Evolutionary conservation across 2,329 filamentous ascomycete species (phyloP).

Genomic region (Botrytis deweyae): DNA sequence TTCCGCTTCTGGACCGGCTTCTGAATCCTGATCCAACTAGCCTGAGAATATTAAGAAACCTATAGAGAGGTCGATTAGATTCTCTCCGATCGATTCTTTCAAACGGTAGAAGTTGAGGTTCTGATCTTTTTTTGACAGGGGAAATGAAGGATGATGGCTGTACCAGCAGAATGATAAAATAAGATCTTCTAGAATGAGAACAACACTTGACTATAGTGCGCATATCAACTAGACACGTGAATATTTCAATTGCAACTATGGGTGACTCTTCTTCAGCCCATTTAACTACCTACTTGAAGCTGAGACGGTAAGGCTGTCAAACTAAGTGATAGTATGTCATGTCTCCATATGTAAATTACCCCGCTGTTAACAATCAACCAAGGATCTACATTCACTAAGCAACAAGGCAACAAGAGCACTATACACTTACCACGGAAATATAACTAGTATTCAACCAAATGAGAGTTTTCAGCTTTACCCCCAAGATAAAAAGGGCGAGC

Average conservation of each 20-base stretch:
- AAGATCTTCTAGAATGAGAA: background rate
- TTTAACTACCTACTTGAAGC: background rate
- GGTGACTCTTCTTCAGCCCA: background rate
- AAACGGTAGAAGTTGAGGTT: too few relatives aligned
- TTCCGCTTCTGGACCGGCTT: background rate
- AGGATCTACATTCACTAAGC: background rate
- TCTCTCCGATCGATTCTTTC: background rate
- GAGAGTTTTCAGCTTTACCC: background rate
- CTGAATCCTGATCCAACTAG: background rate
- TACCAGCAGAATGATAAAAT: background rate
- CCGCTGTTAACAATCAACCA: background rate
- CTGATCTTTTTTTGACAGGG: too few relatives aligned
- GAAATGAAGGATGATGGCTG: background rate
- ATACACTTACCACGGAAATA: accelerated
- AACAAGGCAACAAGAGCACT: accelerated
- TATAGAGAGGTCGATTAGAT: too few relatives aligned
- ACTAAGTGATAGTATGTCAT: background rate
- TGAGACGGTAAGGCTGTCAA: background rate
- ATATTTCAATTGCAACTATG: background rate
- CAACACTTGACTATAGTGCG: background rate
- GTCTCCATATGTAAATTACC: background rate
- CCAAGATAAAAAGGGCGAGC: background rate
- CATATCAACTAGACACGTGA: background rate
- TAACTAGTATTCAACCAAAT: accelerated
- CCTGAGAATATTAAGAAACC: background rate